Evolutionary conservation across 129 eudicot genomes (phyloP), one percentile per base, ranked within the genome.

Genomic region (Rutidosis leptorrhynchoides): DNA sequence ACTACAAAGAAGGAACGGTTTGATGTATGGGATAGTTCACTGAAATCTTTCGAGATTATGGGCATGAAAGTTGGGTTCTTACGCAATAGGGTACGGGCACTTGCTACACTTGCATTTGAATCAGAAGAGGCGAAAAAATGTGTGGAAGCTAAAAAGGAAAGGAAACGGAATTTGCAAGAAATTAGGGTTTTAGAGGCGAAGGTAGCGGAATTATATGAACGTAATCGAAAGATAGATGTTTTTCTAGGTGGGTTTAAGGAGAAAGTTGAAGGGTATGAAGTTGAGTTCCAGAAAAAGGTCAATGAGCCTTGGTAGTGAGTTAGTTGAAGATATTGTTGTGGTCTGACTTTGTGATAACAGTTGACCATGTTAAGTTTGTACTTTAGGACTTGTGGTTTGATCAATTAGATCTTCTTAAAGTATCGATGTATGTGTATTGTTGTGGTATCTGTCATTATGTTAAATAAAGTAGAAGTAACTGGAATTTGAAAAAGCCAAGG

Each of bases 31-130:
- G 95, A 90, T 25, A 87, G 79, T 56, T 80, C 84, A 20, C 64
- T 90, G 57, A 79, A 78, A 67, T 80, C 84, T 9, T 87, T 87
- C 73, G 90, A 84, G 57, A 82, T 83, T 64, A 58, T 87, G 63
- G 97, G 97, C 33, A 77, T 90, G 86, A 81, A 80, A 40, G 93
- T 84, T 49, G 90, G 90, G 24, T 87, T 90, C 58, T 33, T 90
- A 37, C 83, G 80, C 11, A 64, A 82, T 56, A 89, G 91, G 26
- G 25, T 90, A 28, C 65, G 35, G 3, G 25, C 43, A 61, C 79
- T 90, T 10, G 46, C 33, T 1, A 66, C 60, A 33, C 68, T 86
- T 1, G 85, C 82, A 2, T 63, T 72, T 53, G 84, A 84, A 17
- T 77, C 83, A 1, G 88, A 74, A 68, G 87, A 78, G 19, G 51